These are phyloP conservation scores for Usnea hakonensis DNA, from an alignment of 495 filamentous ascomycete genomes.

Conservation along the genomic window DNA sequence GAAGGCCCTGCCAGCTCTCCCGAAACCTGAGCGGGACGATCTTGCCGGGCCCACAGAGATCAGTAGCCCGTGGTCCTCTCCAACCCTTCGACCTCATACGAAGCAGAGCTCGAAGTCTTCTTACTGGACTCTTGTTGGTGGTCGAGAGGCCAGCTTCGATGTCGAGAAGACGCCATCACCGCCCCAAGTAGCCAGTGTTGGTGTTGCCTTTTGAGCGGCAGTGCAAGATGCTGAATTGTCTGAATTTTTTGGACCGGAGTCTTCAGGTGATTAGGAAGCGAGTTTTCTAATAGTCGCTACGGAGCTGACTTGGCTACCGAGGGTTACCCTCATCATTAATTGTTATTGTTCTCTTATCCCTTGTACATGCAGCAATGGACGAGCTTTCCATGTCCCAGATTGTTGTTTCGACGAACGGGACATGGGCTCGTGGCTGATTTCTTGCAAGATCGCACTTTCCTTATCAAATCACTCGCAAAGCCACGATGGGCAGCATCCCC, in stretches of 20 bases:
- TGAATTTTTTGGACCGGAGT: background rate
- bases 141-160: background rate
- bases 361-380: background rate
- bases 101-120: slow-evolving; percentile 14
- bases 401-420: background rate
- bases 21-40: background rate
- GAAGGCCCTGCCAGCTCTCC: background rate
- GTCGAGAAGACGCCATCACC: slow-evolving; percentile 6
- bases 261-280: background rate
- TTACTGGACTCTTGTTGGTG: slow-evolving; percentile 4
- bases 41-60: background rate
- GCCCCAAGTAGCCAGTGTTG: slow-evolving; percentile 3
- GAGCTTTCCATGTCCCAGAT: background rate
- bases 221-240: background rate
- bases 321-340: slow-evolving; percentile 11
- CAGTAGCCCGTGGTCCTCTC: background rate
- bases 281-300: background rate
- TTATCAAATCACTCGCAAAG: background rate
- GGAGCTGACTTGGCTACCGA: slow-evolving; percentile 12
- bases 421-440: background rate
- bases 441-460: background rate
- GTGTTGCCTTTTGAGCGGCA: slow-evolving; percentile 9
- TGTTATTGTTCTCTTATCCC: background rate
- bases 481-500: background rate
- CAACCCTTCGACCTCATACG: background rate